Conservation (phyloP, 768 basidiomycete genomes). For the Hericium alpestre region DNA sequence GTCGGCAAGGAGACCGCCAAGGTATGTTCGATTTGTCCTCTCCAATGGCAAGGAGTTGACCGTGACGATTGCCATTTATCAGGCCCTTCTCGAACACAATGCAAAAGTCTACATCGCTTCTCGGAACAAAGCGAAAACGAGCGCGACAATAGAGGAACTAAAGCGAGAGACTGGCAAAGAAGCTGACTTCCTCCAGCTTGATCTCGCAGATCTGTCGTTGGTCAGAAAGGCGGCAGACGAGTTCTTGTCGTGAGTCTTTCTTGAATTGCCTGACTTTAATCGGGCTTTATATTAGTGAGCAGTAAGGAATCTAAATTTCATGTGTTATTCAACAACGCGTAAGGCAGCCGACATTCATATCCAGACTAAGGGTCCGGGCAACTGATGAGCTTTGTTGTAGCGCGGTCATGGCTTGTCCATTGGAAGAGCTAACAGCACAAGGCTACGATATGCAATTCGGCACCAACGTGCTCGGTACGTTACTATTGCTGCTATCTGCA, state of each 20-base stretch:
- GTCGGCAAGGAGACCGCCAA: slow-evolving; percentile 11
- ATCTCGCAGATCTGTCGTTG: neutral
- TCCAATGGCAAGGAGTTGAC: too few relatives aligned
- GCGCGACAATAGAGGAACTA: neutral
- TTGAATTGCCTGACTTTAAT: too few relatives aligned
- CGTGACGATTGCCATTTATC: neutral
- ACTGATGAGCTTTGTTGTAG: too few relatives aligned
- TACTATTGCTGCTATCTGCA: too few relatives aligned
- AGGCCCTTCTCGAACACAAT: slow-evolving; percentile 7
- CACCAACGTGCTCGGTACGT: slow-evolving; percentile 12
- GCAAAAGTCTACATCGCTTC: slow-evolving; percentile 11
- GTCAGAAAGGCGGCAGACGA: slow-evolving; percentile 1
- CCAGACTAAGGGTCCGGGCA: too few relatives aligned
- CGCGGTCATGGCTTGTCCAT: slow-evolving; percentile 5
- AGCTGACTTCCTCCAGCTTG: slow-evolving; percentile 4
- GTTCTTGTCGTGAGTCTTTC: neutral
- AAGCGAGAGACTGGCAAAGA: slow-evolving; percentile 5
- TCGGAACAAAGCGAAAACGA: neutral
- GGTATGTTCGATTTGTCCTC: neutral
- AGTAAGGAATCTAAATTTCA: slow-evolving; percentile 2
- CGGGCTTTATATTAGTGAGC: neutral
- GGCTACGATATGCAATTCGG: slow-evolving; percentile 14
- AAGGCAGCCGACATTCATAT: too few relatives aligned
- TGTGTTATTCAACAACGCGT: slow-evolving; percentile 2
- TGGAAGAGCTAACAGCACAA: slow-evolving; percentile 7